Conservation (phyloP, 768 basidiomycete genomes). For the Macrolepiota dolichaula region DNA sequence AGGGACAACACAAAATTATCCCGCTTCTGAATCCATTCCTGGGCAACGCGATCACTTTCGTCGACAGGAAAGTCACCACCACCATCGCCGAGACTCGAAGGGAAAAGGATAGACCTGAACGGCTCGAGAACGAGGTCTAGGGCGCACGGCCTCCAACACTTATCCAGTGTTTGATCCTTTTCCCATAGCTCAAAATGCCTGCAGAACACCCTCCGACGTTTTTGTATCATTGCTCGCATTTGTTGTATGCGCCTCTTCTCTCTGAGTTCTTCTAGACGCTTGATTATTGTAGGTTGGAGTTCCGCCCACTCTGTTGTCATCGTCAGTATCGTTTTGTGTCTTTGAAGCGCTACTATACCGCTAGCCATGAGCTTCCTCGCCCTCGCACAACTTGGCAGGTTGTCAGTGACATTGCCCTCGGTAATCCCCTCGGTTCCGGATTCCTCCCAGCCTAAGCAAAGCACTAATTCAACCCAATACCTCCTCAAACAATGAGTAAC, state of each 20-base stretch:
- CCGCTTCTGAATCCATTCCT: not conserved
- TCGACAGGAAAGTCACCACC: not conserved
- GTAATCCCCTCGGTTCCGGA: not conserved
- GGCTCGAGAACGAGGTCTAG: not conserved
- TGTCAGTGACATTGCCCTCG: too few relatives aligned
- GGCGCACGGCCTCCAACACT: not conserved
- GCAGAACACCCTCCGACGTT: not conserved
- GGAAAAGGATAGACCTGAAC: constrained; percentile 1
- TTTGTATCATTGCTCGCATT: not conserved
- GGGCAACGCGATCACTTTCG: not conserved
- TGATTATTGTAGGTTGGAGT: not conserved
- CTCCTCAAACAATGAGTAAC: too few relatives aligned
- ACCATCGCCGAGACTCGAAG: not conserved
- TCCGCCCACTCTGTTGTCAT: not conserved
- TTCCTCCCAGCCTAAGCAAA: not conserved
- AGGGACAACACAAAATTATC: not conserved
- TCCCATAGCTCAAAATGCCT: not conserved
- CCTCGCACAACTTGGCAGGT: not conserved
- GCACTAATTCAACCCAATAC: too few relatives aligned
- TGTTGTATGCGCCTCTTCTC: too few relatives aligned
- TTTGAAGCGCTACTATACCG: not conserved
- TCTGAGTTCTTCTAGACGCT: not conserved
- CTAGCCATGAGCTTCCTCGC: not conserved
- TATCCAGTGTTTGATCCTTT: not conserved
- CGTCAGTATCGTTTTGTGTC: not conserved